Evolutionary conservation across 192 early-diverging fungal genomes (phyloP), one percentile per base, ranked within the genome.

Genomic region (Backusella mclennaniae): DNA sequence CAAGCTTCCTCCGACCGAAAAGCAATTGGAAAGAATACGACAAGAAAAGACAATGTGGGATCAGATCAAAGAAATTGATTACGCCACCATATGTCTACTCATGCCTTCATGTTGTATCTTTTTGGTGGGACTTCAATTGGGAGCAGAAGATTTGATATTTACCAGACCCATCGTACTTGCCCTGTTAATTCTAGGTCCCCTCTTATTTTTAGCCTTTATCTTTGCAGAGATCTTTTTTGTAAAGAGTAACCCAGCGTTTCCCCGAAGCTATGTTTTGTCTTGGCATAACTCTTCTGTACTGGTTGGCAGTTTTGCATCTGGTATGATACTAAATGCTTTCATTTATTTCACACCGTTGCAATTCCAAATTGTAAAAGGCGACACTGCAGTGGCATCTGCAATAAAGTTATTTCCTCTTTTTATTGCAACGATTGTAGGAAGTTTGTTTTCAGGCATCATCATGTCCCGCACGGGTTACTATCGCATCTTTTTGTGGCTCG

Each of bases 331-430:
- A 19, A 74, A 75, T 75, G 52, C 73, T 36, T 46, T 85, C 67
- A 81, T 90, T n/a, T 96, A 88, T 79, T 98, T 93, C 82, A 75
- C 92, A 31, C 86, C 90, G 0, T 14, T 91, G 21, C 95, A 87
- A 77, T 96, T 93, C 79, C 90, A 93, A 72, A 80, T 95, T 49
- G 93, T 95, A 23, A 80, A 87, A 44, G 90, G 90, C 71, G 79
- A 86, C 36, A 79, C 90, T 49, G 90, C 97, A 4, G 92, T 92
- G 6, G 8, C 75, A 1, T 84, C 93, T n/a, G 95, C 96, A 26
- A 68, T 98, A 29, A 85, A 92, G 53, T 78, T 91, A 56, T 82
- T 98, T 42, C 94, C 96, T 0, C 77, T 93, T 15, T 87, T 97
- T 35, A 75, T 94, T 56, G 85, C 86, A 42, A 79, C 92, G 15